Evolutionary conservation across 2,329 filamentous ascomycete genomes (phyloP).

Genomic region (Diaporthe batatas): DNA sequence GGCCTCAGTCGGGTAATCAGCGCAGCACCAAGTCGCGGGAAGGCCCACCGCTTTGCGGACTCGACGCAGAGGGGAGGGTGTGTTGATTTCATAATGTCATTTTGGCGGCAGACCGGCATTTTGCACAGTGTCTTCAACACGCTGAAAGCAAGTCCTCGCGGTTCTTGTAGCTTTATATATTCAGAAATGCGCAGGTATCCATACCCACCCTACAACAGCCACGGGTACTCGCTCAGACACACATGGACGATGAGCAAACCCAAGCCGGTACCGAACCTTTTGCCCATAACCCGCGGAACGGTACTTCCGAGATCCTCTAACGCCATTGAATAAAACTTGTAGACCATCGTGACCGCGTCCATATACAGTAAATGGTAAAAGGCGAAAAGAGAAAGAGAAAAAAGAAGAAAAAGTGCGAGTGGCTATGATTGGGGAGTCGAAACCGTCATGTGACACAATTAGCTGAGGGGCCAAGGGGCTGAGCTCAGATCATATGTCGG

Average conservation of each 20-base stretch:
- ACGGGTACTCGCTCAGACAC: conserved; percentile 7
- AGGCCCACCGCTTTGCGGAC: not conserved
- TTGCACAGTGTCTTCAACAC: not conserved
- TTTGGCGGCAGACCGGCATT: conserved; percentile 10
- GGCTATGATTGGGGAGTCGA: conserved; percentile 30
- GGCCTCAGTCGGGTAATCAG: not conserved
- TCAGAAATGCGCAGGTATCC: conserved; percentile 2
- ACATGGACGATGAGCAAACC: conserved; percentile 3
- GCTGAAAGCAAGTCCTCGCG: conserved; percentile 20
- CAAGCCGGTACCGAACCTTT: conserved; percentile 15
- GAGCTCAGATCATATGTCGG: conserved; percentile 46
- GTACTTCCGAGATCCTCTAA: not conserved
- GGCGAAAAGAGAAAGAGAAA: not conserved
- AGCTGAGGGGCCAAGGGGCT: not conserved
- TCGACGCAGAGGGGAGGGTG: too few relatives aligned
- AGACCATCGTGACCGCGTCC: conserved; percentile 29
- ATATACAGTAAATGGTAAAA: conserved; percentile 36
- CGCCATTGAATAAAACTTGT: conserved; percentile 32
- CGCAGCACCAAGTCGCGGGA: too few relatives aligned
- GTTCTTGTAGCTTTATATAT: conserved; percentile 28
- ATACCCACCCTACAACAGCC: not conserved
- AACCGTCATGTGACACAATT: not conserved
- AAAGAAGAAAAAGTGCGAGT: not conserved
- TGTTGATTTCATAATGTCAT: conserved; percentile 31
- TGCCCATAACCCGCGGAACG: conserved; percentile 3